phyloP scores from a whole-genome alignment of 2,329 filamentous ascomycete genomes.

The Cercospora sp. region DNA sequence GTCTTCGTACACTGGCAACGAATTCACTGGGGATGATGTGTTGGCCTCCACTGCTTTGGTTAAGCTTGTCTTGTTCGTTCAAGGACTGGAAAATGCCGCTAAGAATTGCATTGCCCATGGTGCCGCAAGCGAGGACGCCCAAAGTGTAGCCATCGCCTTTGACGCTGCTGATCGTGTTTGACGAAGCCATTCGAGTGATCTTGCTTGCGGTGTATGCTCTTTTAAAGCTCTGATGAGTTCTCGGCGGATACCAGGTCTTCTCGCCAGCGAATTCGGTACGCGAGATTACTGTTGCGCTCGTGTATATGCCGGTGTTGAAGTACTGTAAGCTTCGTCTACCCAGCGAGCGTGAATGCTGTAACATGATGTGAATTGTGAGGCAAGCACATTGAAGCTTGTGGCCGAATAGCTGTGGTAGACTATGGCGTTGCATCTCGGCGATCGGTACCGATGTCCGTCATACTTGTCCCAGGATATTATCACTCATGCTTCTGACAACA shows the following conservation, averaged over 20 bases:
- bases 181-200: neutral
- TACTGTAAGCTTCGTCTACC: neutral
- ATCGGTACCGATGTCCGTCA: neutral
- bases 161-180: neutral
- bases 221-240: neutral
- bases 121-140: slow-evolving; percentile 82
- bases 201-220: neutral
- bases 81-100: slow-evolving; percentile 76
- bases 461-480: neutral
- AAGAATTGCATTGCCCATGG: slow-evolving; percentile 82
- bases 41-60: slow-evolving; percentile 1
- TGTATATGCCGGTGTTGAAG: neutral
- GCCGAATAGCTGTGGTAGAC: neutral
- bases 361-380: neutral
- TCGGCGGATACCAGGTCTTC: neutral
- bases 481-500: neutral
- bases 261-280: neutral
- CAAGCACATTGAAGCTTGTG: neutral
- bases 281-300: neutral
- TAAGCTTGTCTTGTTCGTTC: slow-evolving; percentile 43
- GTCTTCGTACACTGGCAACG: slow-evolving; percentile 74
- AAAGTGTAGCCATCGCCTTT: slow-evolving; percentile 59
- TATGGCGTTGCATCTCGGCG: neutral
- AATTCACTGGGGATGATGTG: slow-evolving; percentile 70
- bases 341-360: neutral